Evolutionary conservation across 176 grass and related monocot species (phyloP), one percentile per base, ranked within the genome.

Genomic region (Bothriochloa decipiens): DNA sequence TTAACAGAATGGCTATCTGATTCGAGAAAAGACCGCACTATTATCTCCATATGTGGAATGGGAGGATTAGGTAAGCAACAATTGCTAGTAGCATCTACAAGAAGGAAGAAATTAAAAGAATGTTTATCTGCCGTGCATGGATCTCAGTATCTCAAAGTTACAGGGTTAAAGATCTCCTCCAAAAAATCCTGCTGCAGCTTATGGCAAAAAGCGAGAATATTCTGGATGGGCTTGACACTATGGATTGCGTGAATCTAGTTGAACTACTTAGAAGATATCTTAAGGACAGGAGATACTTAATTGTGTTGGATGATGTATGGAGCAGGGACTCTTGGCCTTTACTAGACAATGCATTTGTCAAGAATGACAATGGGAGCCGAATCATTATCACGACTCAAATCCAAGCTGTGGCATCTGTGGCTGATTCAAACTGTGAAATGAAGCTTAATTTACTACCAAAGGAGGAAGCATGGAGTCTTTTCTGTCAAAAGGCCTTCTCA

Each of bases 221-320:
- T 75, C 65, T 17, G 8, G 33, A 77, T n/a, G 78, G 65, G 33
- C 18, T 86, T 86, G 78, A 78, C 28, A 68, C 14, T 9, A 86
- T 86, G 82, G 39, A 86, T 35, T 65, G 77, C 29, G 9, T 43
- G 47, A 72, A 61, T 25, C 72, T 90, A 23, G 32, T 90, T 0
- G 22, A 91, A 73, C n/a, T 60, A 32, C 67, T 87, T 35, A 80
- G 10, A 23, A 72, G 20, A 78, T 64, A 84, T 68, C 47, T 91
- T 11, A 47, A 84, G 52, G n/a, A 37, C 7, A 91, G 76, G 39
- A 91, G 43, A 23, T 89, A 89, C 58, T 68, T 89, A 20, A 80
- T 89, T 69, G 45, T 89, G 18, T 8, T 91, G 73, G 89, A 87
- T 71, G 89, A 91, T 72, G 22, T 91, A 13, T 91, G 89, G 89